Base-by-base conservation (phyloP, 2,329 filamentous ascomycete genomes). In the Decorospora gaudefroyi region DNA sequence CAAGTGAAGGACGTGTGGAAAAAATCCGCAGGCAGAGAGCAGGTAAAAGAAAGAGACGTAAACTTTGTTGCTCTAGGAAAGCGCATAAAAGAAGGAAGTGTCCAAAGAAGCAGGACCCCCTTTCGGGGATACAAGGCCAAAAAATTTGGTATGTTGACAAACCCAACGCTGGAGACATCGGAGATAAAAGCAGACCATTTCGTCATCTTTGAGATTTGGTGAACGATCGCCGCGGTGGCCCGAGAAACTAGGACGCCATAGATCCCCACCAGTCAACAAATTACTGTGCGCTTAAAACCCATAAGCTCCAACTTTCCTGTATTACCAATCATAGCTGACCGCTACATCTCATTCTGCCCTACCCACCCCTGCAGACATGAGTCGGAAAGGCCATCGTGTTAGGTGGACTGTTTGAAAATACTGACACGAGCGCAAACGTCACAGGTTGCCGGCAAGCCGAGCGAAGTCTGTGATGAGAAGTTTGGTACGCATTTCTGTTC, bases 141-240 rank as follows among this genome's bases (percentile, higher is more conserved):
- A 42, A 23, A 31, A 26, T 22, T 15, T 29, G 26, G 12, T 13
- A 27, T 28, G 40, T 45, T 48, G 45, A 46, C 37, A 53, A 46
- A 53, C 42, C 22, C 27, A 27, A 27, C 25, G 36, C 23, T 49
- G 46, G 41, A 49, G 43, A 43, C 37, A 49, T 40, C 52, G 52
- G 52, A 55, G 40, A 42, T 55, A 55, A 51, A 39, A 31, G 9
- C 22, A 18, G 10, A 13, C 22, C 33, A 51, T 42, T 36, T 43
- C 46, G 49, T 55, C 52, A 55, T 55, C 7, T 32, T 17, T 35
- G 26, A 43, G 35, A 41, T 55, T 42, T 37, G 46, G 31, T 48
- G 19, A 36, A 38, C 21, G 36, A 42, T 43, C 26, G 28, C 46
- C 33, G 34, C 40, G 31, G 28, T 12, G 31, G 31, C 32, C 38